Base-by-base conservation (phyloP, 495 filamentous ascomycete species). In the Annulohypoxylon nitens region DNA sequence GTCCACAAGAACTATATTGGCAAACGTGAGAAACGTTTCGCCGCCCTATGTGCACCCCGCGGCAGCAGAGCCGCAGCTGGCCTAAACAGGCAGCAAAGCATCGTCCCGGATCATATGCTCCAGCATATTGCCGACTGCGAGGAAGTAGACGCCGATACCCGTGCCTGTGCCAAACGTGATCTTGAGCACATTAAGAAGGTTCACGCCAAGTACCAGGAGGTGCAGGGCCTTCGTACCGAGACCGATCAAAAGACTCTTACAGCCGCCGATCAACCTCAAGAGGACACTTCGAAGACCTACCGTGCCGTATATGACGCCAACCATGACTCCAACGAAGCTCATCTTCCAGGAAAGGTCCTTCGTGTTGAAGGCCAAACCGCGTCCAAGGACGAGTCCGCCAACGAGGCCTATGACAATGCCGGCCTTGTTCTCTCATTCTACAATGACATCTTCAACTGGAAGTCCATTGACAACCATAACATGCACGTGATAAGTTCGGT, bases 381-480 rank as follows among this genome's bases (percentile, higher is more conserved):
- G 2, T 30, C 64, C 41, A 64, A 47, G 20, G 82, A 84, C 72
- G 63, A 72, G n/a, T 61, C 76, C 0, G 80, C 41, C 55, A 82
- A 84, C 73, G 77, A 81, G 48, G 81, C 81, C 0, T 84, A 74
- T 61, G 80, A 82, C 75, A 83, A 83, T 63, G 77, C 78, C 12
- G 81, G 80, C 39, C 74, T 74, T 16, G 82, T 83, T 0, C 76
- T 83, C 43, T 74, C 81, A 1, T 87, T 86, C 70, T 87, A 83
- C 67, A 57, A 70, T 6, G 71, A 82, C 10, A 74, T 81, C 36
- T 85, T 85, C 72, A 69, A 75, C 58, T 83, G 81, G 81, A 81
- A 83, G 53, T 82, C 79, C 25, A 79, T 86, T 65, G 83, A 86
- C 71, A 81, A 83, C 69, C 78, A 79, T 41, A 80, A 81, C 69